A percentile compares a stretch with the other conserved stretches of the same genome.
Conservation (phyloP, 257 asterid genomes). For the Thymus mandschuricus region DNA sequence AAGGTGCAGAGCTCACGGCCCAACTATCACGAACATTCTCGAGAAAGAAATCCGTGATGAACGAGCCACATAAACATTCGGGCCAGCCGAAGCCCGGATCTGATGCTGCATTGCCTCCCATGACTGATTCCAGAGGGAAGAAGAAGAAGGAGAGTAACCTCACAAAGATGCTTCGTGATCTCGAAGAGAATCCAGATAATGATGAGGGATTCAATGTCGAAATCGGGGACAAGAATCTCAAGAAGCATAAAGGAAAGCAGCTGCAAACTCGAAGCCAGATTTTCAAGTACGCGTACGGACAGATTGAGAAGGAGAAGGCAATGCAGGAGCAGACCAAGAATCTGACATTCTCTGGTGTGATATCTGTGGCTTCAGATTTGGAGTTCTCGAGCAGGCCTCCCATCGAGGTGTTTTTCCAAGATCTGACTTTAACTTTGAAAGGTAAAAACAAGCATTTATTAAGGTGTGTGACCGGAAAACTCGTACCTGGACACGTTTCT, state of each 20-base stretch:
- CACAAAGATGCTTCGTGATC: constrained; percentile 87
- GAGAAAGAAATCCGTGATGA: constrained; percentile 56
- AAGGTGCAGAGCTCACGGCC: constrained; percentile 68
- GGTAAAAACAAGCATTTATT: constrained; percentile 85
- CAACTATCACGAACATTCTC: constrained; percentile 85
- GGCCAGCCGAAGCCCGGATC: constrained; percentile 69
- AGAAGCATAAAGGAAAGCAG: constrained; percentile 71
- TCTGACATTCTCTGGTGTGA: constrained; percentile 89
- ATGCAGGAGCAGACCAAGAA: constrained; percentile 79
- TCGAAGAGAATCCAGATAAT: constrained; percentile 82
- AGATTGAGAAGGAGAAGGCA: constrained; percentile 94
- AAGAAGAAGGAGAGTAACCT: constrained; percentile 64
- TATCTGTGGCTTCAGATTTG: constrained; percentile 73
- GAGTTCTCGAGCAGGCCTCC: constrained; percentile 72
- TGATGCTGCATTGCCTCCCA: constrained; percentile 75
- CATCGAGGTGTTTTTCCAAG: constrained; percentile 83
- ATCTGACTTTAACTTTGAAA: constrained; percentile 81
- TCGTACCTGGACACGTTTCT: constrained; percentile 89
- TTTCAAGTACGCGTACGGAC: constrained; percentile 92
- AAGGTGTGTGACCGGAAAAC: constrained; percentile 85
- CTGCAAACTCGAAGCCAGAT: constrained; percentile 94
- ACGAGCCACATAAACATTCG: constrained; percentile 48
- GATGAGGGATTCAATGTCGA: constrained; percentile 84
- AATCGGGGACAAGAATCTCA: constrained; percentile 85
- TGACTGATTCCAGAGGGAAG: constrained; percentile 59